phyloP scores from a whole-genome alignment of 768 basidiomycete genomes.

The Rhizopogon rudus region DNA sequence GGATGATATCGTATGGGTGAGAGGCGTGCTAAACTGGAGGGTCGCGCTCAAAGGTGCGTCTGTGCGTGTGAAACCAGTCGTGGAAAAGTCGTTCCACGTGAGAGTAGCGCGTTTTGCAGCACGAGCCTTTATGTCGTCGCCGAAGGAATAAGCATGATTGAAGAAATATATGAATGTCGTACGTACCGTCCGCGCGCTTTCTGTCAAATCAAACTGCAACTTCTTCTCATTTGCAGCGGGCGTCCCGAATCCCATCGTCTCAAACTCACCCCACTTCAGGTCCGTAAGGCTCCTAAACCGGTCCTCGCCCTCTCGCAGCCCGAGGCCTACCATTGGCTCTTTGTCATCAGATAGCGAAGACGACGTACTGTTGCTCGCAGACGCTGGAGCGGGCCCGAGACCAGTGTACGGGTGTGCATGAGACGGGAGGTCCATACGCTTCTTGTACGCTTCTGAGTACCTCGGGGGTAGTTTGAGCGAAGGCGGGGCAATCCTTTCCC shows the following conservation, averaged over 20 bases:
- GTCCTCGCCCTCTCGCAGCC: conserved; percentile 48
- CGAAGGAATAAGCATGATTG: conserved; percentile 5
- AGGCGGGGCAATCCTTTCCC: conserved; percentile 66
- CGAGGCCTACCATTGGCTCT: conserved; percentile 28
- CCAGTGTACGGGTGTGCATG: conserved; percentile 50
- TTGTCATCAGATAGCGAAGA: conserved; percentile 27
- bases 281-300: conserved; percentile 80
- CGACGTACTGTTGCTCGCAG: conserved; percentile 38
- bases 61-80: conserved; percentile 73
- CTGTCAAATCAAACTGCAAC: conserved; percentile 90
- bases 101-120: conserved; percentile 77
- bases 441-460: conserved; percentile 73
- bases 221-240: conserved; percentile 54
- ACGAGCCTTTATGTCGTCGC: conserved; percentile 40
- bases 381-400: conserved; percentile 27
- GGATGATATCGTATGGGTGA: conserved; percentile 52
- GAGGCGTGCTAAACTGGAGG: conserved; percentile 67
- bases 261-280: conserved; percentile 90
- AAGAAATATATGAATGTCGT: not conserved
- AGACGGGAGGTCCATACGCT: conserved; percentile 65
- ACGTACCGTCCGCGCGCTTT: conserved; percentile 67
- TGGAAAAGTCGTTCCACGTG: conserved; percentile 88
- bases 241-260: conserved; percentile 72
- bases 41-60: conserved; percentile 76
- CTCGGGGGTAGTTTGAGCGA: conserved; percentile 57